These are phyloP conservation scores for Copromyces sp. DNA, from an alignment of 495 filamentous ascomycete genomes.

Conservation along the genomic window DNA sequence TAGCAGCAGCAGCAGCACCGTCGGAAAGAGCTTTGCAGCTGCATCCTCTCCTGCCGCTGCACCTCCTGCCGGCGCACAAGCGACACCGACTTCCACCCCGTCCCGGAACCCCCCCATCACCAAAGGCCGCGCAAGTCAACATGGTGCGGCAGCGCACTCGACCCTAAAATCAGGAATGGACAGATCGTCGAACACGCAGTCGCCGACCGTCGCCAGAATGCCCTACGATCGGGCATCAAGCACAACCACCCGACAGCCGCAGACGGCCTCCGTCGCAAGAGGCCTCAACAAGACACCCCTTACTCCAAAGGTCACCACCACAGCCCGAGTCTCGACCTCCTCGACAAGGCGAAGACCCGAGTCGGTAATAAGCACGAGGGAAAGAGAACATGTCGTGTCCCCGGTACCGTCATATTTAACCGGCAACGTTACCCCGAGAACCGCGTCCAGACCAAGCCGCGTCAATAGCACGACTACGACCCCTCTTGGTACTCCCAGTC, in stretches of 20 bases:
- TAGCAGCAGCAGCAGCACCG: not conserved
- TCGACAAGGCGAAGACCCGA: constrained; percentile 20
- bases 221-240: constrained; percentile 18
- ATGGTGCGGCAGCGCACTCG: constrained; percentile 1
- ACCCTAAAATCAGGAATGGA: not conserved
- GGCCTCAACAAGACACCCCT: constrained; percentile 30
- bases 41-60: not conserved
- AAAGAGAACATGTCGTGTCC: constrained; percentile 24
- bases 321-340: constrained; percentile 15
- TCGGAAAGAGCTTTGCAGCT: not conserved
- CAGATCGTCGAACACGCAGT: not conserved
- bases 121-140: not conserved
- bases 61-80: not conserved
- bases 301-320: constrained; percentile 37
- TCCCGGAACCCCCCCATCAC: not conserved
- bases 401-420: constrained; percentile 46
- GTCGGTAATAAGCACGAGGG: constrained; percentile 3
- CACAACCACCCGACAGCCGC: constrained; percentile 23
- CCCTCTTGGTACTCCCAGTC: constrained; percentile 44
- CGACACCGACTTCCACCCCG: not conserved
- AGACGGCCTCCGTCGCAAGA: constrained; percentile 32
- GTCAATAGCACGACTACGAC: constrained; percentile 58
- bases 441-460: constrained; percentile 53
- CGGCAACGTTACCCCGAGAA: constrained; percentile 55
- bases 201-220: constrained; percentile 14